phyloP scores from a whole-genome alignment of 179 eudicot genomes.

The Silene coronaria region DNA sequence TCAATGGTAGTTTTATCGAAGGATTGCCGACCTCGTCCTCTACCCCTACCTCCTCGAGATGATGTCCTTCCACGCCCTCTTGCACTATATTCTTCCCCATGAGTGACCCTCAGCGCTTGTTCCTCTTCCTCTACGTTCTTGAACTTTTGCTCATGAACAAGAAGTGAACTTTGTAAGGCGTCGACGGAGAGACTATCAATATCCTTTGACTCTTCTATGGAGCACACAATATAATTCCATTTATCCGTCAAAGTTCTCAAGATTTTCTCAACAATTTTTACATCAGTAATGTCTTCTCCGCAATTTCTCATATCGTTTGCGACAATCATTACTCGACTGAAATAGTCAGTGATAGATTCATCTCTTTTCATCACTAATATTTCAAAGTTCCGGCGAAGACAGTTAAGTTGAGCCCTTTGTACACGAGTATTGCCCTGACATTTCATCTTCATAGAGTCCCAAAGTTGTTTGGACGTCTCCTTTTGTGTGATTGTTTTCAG shows the following conservation, averaged over 20 bases:
- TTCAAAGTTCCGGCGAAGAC: constrained; percentile 4
- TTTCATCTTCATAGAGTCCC: constrained; percentile 22
- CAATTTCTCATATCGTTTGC: background rate
- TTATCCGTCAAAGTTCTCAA: background rate
- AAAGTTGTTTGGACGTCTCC: constrained; percentile 18
- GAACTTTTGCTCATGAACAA: constrained; percentile 17
- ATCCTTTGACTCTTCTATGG: constrained; percentile 12
- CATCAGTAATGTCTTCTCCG: constrained; percentile 12
- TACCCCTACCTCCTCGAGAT: constrained; percentile 4
- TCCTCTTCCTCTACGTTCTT: background rate
- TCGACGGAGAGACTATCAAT: background rate
- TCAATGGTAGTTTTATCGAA: constrained; percentile 19
- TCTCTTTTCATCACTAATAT: constrained; percentile 2
- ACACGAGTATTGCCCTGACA: constrained; percentile 10
- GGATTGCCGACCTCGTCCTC: constrained; percentile 15
- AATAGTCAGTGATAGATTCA: constrained; percentile 3
- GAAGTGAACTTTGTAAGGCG: constrained; percentile 1
- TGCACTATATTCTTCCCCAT: background rate
- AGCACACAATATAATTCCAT: constrained; percentile 11
- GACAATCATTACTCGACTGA: background rate
- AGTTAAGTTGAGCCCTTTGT: constrained; percentile 1
- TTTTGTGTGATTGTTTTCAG: constrained; percentile 11
- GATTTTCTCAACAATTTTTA: constrained; percentile 9
- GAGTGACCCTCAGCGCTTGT: constrained; percentile 11
- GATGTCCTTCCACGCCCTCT: constrained; percentile 14